Conservation (phyloP, 148 eudicot genomes). For the Chenopodium formosanum region DNA sequence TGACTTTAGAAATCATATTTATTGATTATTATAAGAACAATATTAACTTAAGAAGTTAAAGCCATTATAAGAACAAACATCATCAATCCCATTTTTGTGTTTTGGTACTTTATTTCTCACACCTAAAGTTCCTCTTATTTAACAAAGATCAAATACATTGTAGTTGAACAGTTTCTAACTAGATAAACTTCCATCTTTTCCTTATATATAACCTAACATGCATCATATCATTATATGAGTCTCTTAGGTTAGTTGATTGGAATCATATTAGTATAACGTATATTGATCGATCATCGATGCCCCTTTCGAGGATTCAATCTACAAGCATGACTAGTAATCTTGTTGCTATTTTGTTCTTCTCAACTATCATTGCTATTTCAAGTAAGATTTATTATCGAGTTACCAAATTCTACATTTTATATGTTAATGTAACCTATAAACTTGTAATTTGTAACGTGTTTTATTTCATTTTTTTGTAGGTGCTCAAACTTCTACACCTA, state of each 20-base stretch:
- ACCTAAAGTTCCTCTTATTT: not conserved
- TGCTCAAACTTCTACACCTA: slow-evolving; percentile 11
- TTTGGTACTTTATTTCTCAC: not conserved
- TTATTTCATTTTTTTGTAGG: slow-evolving; percentile 2
- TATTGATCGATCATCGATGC: not conserved
- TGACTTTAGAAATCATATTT: too few relatives aligned
- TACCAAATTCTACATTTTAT: not conserved
- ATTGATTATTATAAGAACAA: not conserved
- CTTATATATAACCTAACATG: not conserved
- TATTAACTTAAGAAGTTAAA: not conserved
- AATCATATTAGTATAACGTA: not conserved
- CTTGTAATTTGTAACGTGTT: not conserved
- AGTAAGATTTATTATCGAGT: not conserved
- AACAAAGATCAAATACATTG: not conserved
- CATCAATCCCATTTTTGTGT: not conserved
- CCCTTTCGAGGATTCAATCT: not conserved
- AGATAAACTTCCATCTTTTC: not conserved
- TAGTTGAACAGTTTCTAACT: not conserved
- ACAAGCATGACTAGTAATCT: not conserved
- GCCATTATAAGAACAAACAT: not conserved
- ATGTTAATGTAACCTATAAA: not conserved
- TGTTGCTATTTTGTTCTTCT: not conserved
- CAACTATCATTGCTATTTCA: not conserved
- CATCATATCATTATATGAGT: not conserved
- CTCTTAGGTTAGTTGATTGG: not conserved